Evolutionary conservation across 495 filamentous ascomycete species (phyloP).

Genomic region (Neurospora sp.): DNA sequence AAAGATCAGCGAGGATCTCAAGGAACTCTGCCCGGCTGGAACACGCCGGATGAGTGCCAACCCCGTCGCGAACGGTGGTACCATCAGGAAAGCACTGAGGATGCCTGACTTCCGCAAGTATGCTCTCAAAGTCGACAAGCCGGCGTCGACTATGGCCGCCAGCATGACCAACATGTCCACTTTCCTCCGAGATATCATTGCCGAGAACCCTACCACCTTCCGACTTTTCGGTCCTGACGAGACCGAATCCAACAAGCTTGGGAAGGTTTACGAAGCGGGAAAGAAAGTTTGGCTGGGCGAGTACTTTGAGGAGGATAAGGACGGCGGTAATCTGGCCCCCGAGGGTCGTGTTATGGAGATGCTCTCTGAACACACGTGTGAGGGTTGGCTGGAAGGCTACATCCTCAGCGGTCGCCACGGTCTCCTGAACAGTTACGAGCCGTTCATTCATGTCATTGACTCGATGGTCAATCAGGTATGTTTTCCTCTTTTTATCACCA

Average conservation of each 20-base stretch:
- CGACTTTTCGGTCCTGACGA: conserved; percentile 67
- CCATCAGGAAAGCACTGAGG: conserved; percentile 48
- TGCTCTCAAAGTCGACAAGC: conserved; percentile 42
- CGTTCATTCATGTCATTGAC: conserved; percentile 70
- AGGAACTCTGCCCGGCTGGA: conserved; percentile 49
- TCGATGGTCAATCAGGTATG: conserved; percentile 60
- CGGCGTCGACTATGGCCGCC: conserved; percentile 37
- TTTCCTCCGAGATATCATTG: conserved; percentile 53
- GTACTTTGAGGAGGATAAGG: conserved; percentile 59
- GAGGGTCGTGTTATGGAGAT: conserved; percentile 69
- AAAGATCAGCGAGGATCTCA: conserved; percentile 48
- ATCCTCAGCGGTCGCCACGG: conserved; percentile 61
- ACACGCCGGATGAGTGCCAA: conserved; percentile 60
- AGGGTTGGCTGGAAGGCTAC: conserved; percentile 71
- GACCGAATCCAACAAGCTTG: conserved; percentile 67
- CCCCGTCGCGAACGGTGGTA: conserved; percentile 59
- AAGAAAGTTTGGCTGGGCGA: conserved; percentile 72
- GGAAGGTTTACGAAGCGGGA: conserved; percentile 52
- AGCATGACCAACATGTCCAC: conserved; percentile 57
- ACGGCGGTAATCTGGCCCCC: conserved; percentile 56
- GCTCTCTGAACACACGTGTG: conserved; percentile 62
- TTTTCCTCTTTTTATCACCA: background rate
- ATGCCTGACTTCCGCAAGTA: conserved; percentile 58
- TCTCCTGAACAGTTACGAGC: conserved; percentile 66
- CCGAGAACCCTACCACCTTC: conserved; percentile 51